A percentile compares a stretch with the other conserved stretches of the same genome.
Evolutionary conservation across 768 basidiomycete species (phyloP).

Genomic region (Chiua virens): DNA sequence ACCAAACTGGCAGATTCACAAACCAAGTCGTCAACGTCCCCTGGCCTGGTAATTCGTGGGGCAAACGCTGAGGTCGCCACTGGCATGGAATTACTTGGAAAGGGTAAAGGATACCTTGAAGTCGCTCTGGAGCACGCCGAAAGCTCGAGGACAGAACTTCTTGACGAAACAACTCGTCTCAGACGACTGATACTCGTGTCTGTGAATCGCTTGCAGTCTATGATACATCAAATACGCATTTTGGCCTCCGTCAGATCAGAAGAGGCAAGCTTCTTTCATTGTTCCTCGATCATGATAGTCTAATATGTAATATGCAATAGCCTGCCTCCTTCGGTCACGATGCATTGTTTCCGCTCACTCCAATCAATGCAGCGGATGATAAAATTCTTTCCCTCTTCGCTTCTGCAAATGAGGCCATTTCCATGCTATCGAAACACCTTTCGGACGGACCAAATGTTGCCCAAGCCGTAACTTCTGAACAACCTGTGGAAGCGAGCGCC

Average conservation of each 20-base stretch:
- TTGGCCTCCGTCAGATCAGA: conserved; percentile 43
- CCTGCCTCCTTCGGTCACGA: conserved; percentile 45
- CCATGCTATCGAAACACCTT: conserved; percentile 30
- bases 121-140: conserved; percentile 74
- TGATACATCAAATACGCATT: conserved; percentile 48
- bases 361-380: conserved; percentile 48
- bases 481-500: conserved; percentile 25
- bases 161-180: conserved; percentile 63
- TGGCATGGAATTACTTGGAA: conserved; percentile 45
- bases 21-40: conserved; percentile 49
- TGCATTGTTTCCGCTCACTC: conserved; percentile 53
- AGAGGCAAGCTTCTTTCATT: conserved; percentile 40
- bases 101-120: conserved; percentile 58
- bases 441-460: conserved; percentile 11
- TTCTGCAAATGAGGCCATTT: conserved; percentile 38
- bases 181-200: conserved; percentile 58
- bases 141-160: conserved; percentile 56
- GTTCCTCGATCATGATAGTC: not conserved
- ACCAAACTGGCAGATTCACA: conserved; percentile 68
- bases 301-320: conserved; percentile 32
- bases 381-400: conserved; percentile 46
- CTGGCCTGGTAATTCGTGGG: conserved; percentile 51
- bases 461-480: conserved; percentile 13
- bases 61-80: conserved; percentile 51
- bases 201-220: conserved; percentile 63